phyloP scores from a whole-genome alignment of 805 yeast species.

The Saturnispora silvae region DNA sequence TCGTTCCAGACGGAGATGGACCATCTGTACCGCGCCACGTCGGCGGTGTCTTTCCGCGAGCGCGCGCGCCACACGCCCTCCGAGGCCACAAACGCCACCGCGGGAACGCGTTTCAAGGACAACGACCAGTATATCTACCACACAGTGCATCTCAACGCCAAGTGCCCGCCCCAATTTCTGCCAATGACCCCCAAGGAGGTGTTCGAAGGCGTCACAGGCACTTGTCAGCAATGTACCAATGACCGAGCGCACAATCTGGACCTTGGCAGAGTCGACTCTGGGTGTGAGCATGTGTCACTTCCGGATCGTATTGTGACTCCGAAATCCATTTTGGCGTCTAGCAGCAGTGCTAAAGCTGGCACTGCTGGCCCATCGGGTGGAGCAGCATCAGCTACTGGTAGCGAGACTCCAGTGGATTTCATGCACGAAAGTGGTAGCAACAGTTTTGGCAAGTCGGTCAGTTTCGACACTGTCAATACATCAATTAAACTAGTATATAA shows the following conservation, averaged over 20 bases:
- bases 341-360: too few relatives aligned
- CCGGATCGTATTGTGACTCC: too few relatives aligned
- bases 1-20: not conserved
- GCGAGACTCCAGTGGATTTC: too few relatives aligned
- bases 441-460: constrained; percentile 24
- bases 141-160: constrained; percentile 15
- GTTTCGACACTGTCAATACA: constrained; percentile 45
- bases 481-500: too few relatives aligned
- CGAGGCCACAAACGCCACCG: not conserved
- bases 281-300: not conserved
- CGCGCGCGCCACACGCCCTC: constrained; percentile 3
- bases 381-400: too few relatives aligned
- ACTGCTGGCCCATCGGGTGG: too few relatives aligned
- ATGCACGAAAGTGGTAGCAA: constrained; percentile 5
- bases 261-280: not conserved
- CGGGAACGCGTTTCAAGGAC: not conserved
- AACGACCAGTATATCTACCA: constrained; percentile 12
- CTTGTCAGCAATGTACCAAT: constrained; percentile 9
- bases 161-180: constrained; percentile 13
- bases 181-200: constrained; percentile 17
- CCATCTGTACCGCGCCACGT: constrained; percentile 4
- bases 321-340: too few relatives aligned
- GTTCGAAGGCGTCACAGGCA: constrained; percentile 7
- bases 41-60: constrained; percentile 4
- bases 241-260: constrained; percentile 8